Evolutionary conservation across 148 eudicot genomes (phyloP).

Genomic region (Vaccinium corymbosum): DNA sequence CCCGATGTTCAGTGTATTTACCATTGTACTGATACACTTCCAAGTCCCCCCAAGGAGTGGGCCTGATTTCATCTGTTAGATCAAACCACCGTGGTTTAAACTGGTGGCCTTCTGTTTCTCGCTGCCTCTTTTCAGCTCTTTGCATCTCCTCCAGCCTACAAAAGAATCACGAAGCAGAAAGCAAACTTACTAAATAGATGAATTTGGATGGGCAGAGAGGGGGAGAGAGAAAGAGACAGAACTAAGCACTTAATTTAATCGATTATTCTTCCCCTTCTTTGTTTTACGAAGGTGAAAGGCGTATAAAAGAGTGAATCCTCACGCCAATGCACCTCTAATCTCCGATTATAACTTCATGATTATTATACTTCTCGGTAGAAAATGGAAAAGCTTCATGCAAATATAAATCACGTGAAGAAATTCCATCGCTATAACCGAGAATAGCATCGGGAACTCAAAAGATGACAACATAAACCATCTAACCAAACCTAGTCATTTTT

Average conservation of each 20-base stretch:
- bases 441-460: neutral
- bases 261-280: neutral
- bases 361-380: neutral
- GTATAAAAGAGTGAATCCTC: neutral
- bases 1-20: constrained; percentile 54
- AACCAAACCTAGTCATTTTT: neutral
- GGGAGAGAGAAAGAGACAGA: neutral
- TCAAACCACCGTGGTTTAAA: constrained; percentile 76
- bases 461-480: neutral
- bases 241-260: neutral
- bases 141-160: constrained; percentile 79
- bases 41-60: constrained; percentile 95
- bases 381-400: neutral
- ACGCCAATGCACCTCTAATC: neutral
- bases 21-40: constrained; percentile 69
- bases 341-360: neutral
- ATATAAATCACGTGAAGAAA: neutral
- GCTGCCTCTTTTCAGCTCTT: constrained; percentile 69
- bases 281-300: neutral
- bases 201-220: neutral
- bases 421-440: neutral
- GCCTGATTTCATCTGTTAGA: constrained; percentile 45
- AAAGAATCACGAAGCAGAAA: neutral
- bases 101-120: constrained; percentile 64
- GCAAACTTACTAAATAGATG: neutral